Percentiles rank a stretch among this genome's conserved stretches.
phyloP scores from a whole-genome alignment of 805 yeast genomes.

The Huiozyma sinensis region DNA sequence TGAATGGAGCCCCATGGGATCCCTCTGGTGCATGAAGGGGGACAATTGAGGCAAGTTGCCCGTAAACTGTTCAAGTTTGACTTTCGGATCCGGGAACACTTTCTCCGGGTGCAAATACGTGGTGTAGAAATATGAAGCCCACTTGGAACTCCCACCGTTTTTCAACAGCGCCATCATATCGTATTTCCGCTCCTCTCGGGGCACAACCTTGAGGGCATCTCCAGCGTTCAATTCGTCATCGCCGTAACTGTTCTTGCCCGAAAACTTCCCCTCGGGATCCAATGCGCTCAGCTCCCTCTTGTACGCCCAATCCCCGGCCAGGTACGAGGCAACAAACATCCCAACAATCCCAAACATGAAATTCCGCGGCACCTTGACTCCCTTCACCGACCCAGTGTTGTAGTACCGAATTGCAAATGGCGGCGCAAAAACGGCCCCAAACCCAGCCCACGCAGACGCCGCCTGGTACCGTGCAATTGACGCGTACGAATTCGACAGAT shows the following conservation, averaged over 20 bases:
- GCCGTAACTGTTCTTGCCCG: constrained; percentile 8
- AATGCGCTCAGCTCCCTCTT: constrained; percentile 21
- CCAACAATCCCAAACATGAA: constrained; percentile 34
- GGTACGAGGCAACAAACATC: constrained; percentile 28
- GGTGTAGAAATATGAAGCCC: constrained; percentile 43
- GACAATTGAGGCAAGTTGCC: constrained; percentile 9
- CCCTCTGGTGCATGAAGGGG: constrained; percentile 28
- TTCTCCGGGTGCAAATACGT: constrained; percentile 42
- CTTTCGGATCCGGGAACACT: constrained; percentile 47
- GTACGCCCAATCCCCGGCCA: constrained; percentile 26
- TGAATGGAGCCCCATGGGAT: constrained; percentile 30
- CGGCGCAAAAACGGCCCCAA: constrained; percentile 32
- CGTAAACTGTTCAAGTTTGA: constrained; percentile 23
- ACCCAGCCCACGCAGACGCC: constrained; percentile 32
- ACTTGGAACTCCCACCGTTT: constrained; percentile 29
- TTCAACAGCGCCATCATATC: constrained; percentile 27
- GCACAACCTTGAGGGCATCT: neutral
- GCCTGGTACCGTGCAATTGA: constrained; percentile 28
- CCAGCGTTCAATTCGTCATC: constrained; percentile 6
- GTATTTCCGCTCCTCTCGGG: constrained; percentile 20
- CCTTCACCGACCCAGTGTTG: constrained; percentile 26
- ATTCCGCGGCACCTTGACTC: constrained; percentile 33
- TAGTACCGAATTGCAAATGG: constrained; percentile 33
- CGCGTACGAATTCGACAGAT: constrained; percentile 31
- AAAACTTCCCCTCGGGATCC: constrained; percentile 19